Conservation (phyloP, 2,329 filamentous ascomycete species). For the Arachnopeziza araneosa region DNA sequence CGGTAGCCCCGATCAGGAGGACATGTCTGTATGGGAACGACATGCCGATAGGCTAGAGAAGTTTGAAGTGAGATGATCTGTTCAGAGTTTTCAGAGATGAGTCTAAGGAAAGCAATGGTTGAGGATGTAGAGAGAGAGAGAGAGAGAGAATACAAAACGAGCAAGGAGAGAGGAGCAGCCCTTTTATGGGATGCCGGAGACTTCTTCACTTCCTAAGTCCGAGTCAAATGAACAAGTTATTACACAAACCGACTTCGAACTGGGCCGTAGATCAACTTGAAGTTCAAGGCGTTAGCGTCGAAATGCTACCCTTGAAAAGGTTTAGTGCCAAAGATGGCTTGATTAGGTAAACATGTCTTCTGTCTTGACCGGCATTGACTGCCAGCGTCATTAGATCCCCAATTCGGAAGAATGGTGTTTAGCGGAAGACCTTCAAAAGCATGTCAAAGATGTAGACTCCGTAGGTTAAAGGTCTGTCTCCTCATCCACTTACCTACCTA, state of each 20-base stretch:
- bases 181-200: not conserved
- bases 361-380: no score
- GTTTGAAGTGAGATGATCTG: not conserved
- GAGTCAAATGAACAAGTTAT: not conserved
- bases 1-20: slow-evolving; percentile 49
- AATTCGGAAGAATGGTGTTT: not conserved
- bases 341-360: not conserved
- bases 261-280: not conserved
- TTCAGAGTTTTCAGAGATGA: not conserved
- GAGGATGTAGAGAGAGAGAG: not conserved
- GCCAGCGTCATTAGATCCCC: no score
- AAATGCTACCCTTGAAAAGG: not conserved
- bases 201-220: not conserved
- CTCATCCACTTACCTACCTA: not conserved
- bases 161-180: not conserved
- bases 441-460: slow-evolving; percentile 15
- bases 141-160: no score
- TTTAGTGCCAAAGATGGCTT: not conserved
- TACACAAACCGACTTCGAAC: not conserved
- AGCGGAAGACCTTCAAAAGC: slow-evolving; percentile 15
- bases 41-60: slow-evolving; percentile 33
- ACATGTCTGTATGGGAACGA: slow-evolving; percentile 49
- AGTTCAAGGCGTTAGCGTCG: not conserved
- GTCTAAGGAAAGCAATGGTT: not conserved
- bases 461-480: slow-evolving; percentile 13